phyloP scores from a whole-genome alignment of 2,329 filamentous ascomycete genomes.

The Lachnellula arida region DNA sequence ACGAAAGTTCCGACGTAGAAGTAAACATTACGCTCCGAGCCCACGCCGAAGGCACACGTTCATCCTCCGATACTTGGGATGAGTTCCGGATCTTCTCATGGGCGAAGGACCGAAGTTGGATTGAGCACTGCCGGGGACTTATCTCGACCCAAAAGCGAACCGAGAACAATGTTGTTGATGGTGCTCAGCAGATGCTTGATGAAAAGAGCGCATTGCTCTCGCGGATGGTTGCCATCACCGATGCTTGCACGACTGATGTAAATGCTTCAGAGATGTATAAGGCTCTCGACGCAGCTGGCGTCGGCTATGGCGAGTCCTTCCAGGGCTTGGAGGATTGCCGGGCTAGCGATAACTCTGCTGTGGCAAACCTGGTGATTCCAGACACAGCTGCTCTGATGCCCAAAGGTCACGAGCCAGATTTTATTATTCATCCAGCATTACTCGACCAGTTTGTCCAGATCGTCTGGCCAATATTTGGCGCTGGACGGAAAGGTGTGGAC shows the following conservation, averaged over 20 bases:
- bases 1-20: constrained; percentile 44
- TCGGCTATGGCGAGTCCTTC: constrained; percentile 48
- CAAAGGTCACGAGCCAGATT: constrained; percentile 38
- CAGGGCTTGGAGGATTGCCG: constrained; percentile 45
- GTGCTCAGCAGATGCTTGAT: constrained; percentile 14
- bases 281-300: constrained; percentile 41
- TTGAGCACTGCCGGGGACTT: constrained; percentile 36
- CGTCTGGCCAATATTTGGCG: constrained; percentile 36
- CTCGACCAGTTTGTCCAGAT: constrained; percentile 43
- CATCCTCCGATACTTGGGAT: constrained; percentile 45
- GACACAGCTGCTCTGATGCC: constrained; percentile 45
- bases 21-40: constrained; percentile 32
- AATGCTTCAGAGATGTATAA: constrained; percentile 41
- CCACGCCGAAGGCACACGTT: constrained; percentile 38
- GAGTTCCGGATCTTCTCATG: constrained; percentile 54
- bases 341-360: constrained; percentile 32
- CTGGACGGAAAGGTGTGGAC: constrained; percentile 29
- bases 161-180: constrained; percentile 20
- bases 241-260: constrained; percentile 29
- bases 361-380: constrained; percentile 36
- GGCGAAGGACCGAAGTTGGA: constrained; percentile 48
- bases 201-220: constrained; percentile 26
- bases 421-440: constrained; percentile 43
- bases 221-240: constrained; percentile 29
- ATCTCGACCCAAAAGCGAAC: constrained; percentile 15